These are phyloP conservation scores for Tillandsia fasciculata DNA, from an alignment of 176 grass and related monocot species.

Conservation along the genomic window DNA sequence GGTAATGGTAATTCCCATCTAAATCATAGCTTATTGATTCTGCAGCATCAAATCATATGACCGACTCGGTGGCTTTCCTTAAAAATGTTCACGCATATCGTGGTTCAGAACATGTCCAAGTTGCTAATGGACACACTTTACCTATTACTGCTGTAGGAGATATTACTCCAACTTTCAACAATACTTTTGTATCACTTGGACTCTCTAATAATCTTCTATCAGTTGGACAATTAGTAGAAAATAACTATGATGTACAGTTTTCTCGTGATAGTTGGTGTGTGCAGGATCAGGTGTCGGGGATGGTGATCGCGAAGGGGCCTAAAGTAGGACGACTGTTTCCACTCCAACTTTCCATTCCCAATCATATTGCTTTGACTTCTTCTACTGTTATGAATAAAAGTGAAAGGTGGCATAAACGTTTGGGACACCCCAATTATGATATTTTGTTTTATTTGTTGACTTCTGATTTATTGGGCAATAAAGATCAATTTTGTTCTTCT, in stretches of 20 bases:
- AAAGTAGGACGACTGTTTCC: neutral
- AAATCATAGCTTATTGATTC: neutral
- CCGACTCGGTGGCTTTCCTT: neutral
- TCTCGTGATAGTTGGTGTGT: neutral
- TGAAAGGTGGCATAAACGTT: no score
- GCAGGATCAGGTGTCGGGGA: neutral
- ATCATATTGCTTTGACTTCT: neutral
- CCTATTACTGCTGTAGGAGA: constrained; percentile 1
- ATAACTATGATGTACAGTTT: neutral
- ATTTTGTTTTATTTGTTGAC: no score
- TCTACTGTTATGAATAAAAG: neutral
- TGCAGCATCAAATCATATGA: neutral
- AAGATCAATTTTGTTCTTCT: no score
- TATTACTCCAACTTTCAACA: neutral
- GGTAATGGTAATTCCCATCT: neutral
- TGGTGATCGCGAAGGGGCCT: neutral
- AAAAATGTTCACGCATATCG: neutral
- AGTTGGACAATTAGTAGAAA: neutral
- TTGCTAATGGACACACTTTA: constrained; percentile 1
- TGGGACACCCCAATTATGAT: no score
- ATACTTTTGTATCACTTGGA: neutral
- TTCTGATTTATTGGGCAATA: no score
- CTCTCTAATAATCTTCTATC: neutral
- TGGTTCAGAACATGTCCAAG: neutral
- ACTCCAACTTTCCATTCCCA: neutral